These are phyloP conservation scores for Escovopsis sp. DNA, from an alignment of 2,329 filamentous ascomycete genomes.

Conservation along the genomic window DNA sequence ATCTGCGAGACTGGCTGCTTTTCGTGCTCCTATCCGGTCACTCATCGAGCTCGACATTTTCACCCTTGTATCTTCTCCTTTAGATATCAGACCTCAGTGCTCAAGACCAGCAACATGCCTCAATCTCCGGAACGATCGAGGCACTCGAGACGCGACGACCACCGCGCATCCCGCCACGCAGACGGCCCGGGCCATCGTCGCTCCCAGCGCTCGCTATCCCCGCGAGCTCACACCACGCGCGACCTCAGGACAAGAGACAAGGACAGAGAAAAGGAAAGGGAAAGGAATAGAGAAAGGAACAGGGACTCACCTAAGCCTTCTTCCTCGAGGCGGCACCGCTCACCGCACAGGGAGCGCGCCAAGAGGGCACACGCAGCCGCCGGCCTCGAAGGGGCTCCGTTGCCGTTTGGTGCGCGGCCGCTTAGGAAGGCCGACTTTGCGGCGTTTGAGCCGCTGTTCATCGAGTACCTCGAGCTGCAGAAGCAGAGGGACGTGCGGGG, in stretches of 20 bases:
- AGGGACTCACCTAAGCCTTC: too few relatives aligned
- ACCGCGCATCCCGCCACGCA: constrained; percentile 1
- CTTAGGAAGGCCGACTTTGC: constrained; percentile 57
- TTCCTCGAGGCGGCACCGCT: constrained; percentile 11
- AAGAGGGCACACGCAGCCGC: not conserved
- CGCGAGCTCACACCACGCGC: not conserved
- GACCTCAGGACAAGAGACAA: constrained; percentile 6
- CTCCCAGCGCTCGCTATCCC: constrained; percentile 2
- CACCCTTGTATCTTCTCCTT: too few relatives aligned
- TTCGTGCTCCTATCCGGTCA: too few relatives aligned
- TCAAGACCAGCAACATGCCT: constrained; percentile 1
- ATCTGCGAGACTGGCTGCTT: too few relatives aligned
- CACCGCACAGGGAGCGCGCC: constrained; percentile 10
- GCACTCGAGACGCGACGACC: constrained; percentile 3
- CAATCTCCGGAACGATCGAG: constrained; percentile 1
- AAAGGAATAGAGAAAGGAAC: not conserved
- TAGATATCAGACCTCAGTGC: too few relatives aligned
- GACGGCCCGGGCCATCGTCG: constrained; percentile 1
- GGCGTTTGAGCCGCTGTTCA: constrained; percentile 57
- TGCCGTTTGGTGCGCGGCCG: constrained; percentile 52
- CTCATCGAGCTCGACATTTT: too few relatives aligned
- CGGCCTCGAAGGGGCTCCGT: constrained; percentile 7
- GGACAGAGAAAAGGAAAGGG: constrained; percentile 3
- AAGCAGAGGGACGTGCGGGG: constrained; percentile 57
- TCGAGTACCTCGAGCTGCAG: constrained; percentile 75